A percentile compares a stretch with the other conserved stretches of the same genome.
These are phyloP conservation scores for Metarhizium robertsii DNA, from an alignment of 2,329 filamentous ascomycete genomes.

Conservation along the genomic window DNA sequence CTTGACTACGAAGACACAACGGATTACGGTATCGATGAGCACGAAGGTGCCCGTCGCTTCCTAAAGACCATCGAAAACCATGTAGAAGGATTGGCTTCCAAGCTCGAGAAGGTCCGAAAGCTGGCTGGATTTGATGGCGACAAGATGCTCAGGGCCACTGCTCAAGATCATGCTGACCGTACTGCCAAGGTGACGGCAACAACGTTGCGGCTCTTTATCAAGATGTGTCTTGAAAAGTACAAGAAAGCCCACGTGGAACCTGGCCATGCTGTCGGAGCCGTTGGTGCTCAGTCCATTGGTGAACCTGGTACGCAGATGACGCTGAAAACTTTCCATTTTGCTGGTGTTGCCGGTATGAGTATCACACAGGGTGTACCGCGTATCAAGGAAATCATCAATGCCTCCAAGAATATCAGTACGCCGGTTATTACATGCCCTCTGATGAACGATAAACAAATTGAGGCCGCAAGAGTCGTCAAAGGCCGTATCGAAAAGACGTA, in stretches of 20 bases:
- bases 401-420: conserved; percentile 86
- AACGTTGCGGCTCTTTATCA: conserved; percentile 69
- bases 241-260: conserved; percentile 86
- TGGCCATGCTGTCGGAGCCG: conserved; percentile 89
- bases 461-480: conserved; percentile 83
- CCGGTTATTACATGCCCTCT: conserved; percentile 86
- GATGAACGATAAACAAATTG: conserved; percentile 63
- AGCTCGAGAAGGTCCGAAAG: conserved; percentile 44
- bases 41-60: conserved; percentile 77
- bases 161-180: conserved; percentile 47
- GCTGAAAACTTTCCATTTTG: conserved; percentile 98
- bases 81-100: conserved; percentile 52
- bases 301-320: conserved; percentile 99
- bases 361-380: conserved; percentile 98
- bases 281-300: conserved; percentile 95
- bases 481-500: conserved; percentile 92
- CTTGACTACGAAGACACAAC: conserved; percentile 63
- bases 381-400: conserved; percentile 99
- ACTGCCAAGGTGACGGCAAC: conserved; percentile 74
- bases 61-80: conserved; percentile 69
- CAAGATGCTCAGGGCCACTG: conserved; percentile 10
- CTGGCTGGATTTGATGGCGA: conserved; percentile 38
- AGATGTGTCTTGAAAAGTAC: conserved; percentile 80
- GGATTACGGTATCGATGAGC: conserved; percentile 62
- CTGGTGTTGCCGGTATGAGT: conserved; percentile 98